Evolutionary conservation across 345 rosid species (phyloP), one percentile per base, ranked within the genome.

Genomic region (Gossypium australe): DNA sequence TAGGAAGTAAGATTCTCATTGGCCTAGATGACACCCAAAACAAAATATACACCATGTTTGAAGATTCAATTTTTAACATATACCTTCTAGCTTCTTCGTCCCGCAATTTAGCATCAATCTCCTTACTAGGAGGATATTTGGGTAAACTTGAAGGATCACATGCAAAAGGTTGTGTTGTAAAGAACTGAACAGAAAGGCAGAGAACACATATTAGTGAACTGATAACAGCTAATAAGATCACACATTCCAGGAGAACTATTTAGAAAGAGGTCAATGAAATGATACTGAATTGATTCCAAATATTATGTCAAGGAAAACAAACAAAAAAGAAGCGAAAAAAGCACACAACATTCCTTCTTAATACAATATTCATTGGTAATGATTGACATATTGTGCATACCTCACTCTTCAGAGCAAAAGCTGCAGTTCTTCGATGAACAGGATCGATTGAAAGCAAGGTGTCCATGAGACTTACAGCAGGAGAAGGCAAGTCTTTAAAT

Each of bases 81-180:
- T 86, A 90, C 96, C 91, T 87, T 80, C 91, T 87, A 73, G 86
- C 85, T 67, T 89, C 93, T 61, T 94, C 97, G 79, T 90, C 99
- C 22, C 91, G 91, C 69, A 84, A 48, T 87, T 91, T 93, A 52
- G 91, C 92, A 79, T 95, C 98, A 66, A 95, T 91, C 89, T 95
- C 99, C 84, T 93, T 95, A 85, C 97, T 91, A 12, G 97, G 98
- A 71, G 99, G 94, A 81, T 91, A 95, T 72, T 91, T 93, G 70
- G 99, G 99, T 86, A 95, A 84, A 79, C 83, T 84, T 69, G 94
- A 90, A 78, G 98, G 97, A 76, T 95, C 94, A 71, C 98, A 95
- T 78, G 99, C 90, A 77, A 85, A 77, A 3, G 97, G 98, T 74
- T 89, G 82, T 45, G 89, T 81, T 29, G 82, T 80, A 68, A 95